phyloP scores from a whole-genome alignment of 352 stramenopile species.

The Phytophthora pini region DNA sequence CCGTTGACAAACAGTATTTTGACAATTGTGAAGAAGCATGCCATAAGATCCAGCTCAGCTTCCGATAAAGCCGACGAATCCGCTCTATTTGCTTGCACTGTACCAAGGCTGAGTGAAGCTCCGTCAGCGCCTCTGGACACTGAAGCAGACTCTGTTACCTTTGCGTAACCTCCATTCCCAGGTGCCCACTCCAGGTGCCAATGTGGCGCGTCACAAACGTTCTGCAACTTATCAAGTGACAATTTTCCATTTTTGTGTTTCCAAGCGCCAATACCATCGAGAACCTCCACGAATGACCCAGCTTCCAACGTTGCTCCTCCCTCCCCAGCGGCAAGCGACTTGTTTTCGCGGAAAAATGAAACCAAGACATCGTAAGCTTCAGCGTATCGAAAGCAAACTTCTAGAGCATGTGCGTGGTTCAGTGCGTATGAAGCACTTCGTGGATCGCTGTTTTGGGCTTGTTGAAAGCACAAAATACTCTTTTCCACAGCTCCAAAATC shows the following conservation, averaged over 20 bases:
- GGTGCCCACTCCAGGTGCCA: constrained; percentile 43
- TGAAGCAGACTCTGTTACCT: constrained; percentile 18
- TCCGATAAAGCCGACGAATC: constrained; percentile 18
- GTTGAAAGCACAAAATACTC: constrained; percentile 62
- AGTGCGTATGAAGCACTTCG: constrained; percentile 67
- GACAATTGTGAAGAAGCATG: constrained; percentile 80
- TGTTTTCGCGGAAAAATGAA: constrained; percentile 53
- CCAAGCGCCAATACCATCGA: constrained; percentile 41
- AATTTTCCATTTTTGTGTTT: neutral
- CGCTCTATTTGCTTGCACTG: constrained; percentile 7
- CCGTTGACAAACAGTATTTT: constrained; percentile 89
- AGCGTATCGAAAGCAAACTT: constrained; percentile 50
- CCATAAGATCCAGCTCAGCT: constrained; percentile 78
- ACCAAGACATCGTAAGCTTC: constrained; percentile 50
- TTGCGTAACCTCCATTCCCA: constrained; percentile 25
- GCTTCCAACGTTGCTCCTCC: constrained; percentile 26
- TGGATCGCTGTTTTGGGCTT: constrained; percentile 45
- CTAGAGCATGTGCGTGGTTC: constrained; percentile 70
- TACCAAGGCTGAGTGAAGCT: neutral
- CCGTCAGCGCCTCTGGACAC: neutral
- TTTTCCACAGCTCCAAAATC: constrained; percentile 66
- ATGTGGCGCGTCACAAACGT: no score
- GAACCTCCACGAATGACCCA: constrained; percentile 35
- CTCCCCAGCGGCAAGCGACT: constrained; percentile 36
- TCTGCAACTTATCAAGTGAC: no score